phyloP scores from a whole-genome alignment of 2,329 filamentous ascomycete species.

The Neurospora sp. region DNA sequence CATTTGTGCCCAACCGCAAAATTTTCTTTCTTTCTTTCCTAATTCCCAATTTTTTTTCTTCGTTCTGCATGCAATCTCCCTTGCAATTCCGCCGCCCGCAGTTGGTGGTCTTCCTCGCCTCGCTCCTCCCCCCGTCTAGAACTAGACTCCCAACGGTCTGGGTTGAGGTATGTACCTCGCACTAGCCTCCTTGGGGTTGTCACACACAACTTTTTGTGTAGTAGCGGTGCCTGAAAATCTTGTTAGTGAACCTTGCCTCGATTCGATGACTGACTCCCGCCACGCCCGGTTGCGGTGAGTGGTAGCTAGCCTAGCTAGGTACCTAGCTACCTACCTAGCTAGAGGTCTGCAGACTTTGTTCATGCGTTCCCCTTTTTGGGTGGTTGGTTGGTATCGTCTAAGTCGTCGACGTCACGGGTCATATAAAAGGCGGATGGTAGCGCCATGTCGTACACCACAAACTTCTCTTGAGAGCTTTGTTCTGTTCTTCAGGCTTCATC shows the following conservation, averaged over 20 bases:
- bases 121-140: background rate
- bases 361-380: background rate
- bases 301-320: background rate
- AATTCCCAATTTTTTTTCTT: background rate
- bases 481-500: background rate
- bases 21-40: background rate
- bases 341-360: background rate
- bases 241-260: background rate
- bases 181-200: background rate
- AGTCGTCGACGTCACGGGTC: background rate
- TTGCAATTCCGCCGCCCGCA: background rate
- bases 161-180: background rate
- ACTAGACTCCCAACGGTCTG: background rate
- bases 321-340: background rate
- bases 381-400: background rate
- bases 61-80: background rate
- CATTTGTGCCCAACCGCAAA: background rate
- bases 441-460: background rate
- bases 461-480: background rate
- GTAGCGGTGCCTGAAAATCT: background rate
- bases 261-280: background rate
- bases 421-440: background rate
- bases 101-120: background rate
- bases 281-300: background rate
- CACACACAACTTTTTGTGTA: background rate